Evolutionary conservation across 345 rosid genomes (phyloP).

Genomic region (Carallia brachiata): DNA sequence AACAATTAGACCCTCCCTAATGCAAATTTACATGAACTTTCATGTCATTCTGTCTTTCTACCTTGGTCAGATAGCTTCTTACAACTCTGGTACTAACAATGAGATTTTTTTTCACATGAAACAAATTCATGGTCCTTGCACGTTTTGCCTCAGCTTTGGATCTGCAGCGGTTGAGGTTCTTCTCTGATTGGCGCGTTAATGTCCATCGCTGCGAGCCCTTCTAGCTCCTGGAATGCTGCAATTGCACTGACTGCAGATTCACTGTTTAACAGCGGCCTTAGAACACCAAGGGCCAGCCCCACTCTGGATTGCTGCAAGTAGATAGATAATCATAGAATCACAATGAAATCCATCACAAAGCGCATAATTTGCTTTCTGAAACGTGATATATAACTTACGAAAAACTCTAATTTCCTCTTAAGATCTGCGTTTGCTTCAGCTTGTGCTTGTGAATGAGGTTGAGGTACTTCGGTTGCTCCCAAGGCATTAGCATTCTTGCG

Average conservation of each 20-base stretch:
- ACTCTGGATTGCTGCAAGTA: conserved; percentile 59
- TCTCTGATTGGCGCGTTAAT: conserved; percentile 28
- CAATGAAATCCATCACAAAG: neutral
- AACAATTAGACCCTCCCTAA: conserved; percentile 24
- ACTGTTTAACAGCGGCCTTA: conserved; percentile 43
- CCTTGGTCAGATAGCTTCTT: conserved; percentile 22
- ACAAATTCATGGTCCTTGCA: neutral
- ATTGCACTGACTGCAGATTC: conserved; percentile 32
- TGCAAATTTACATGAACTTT: conserved; percentile 12
- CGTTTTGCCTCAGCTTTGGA: neutral
- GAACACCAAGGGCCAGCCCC: conserved; percentile 38
- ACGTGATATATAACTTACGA: conserved; percentile 43
- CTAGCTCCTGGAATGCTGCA: conserved; percentile 59
- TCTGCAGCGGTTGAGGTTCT: conserved; percentile 18
- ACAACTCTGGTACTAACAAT: conserved; percentile 14
- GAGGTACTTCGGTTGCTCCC: conserved; percentile 19
- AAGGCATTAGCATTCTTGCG: conserved; percentile 18
- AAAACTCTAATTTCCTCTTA: conserved; percentile 50
- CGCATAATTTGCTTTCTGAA: neutral
- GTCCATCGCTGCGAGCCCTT: conserved; percentile 56
- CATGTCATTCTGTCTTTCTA: conserved; percentile 4
- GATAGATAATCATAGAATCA: conserved; percentile 8
- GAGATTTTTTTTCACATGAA: conserved; percentile 1
- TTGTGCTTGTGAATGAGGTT: conserved; percentile 11
- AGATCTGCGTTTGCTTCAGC: conserved; percentile 45